Percentiles rank a stretch among this genome's conserved stretches.
phyloP scores from a whole-genome alignment of 2,329 filamentous ascomycete species.

The Helotiales sp. region DNA sequence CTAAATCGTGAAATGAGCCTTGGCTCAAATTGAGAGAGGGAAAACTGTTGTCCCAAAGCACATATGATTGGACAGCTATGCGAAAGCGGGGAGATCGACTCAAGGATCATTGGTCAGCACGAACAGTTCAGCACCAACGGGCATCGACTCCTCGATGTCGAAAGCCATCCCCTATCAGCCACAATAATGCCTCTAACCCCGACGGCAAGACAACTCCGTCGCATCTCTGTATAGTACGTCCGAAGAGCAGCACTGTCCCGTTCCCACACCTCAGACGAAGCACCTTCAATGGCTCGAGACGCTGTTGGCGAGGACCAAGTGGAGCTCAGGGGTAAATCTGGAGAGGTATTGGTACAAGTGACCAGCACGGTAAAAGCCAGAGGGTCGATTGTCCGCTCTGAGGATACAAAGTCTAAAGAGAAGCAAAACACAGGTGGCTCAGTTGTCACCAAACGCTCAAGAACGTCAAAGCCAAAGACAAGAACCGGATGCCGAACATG shows the following conservation, averaged over 20 bases:
- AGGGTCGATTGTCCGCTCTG: neutral
- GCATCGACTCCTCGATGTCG: neutral
- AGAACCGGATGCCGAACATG: neutral
- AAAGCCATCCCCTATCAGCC: neutral
- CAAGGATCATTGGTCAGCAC: neutral
- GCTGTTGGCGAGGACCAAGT: neutral
- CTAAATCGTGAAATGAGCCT: too few species aligned
- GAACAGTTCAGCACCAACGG: neutral
- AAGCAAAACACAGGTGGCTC: neutral
- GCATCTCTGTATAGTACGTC: neutral
- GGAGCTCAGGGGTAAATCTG: neutral
- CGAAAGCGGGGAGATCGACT: neutral
- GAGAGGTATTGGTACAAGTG: neutral
- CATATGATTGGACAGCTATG: neutral
- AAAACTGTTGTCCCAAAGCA: too few species aligned
- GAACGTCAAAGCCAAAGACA: neutral
- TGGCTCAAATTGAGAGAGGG: too few species aligned
- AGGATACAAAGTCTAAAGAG: neutral
- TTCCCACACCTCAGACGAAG: neutral
- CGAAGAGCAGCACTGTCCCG: neutral
- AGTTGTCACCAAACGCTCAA: neutral
- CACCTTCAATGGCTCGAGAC: neutral
- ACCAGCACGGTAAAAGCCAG: neutral
- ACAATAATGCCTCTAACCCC: neutral
- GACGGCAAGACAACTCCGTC: neutral